phyloP scores from a whole-genome alignment of 495 filamentous ascomycete genomes.

The Hypoxylon fragiforme region DNA sequence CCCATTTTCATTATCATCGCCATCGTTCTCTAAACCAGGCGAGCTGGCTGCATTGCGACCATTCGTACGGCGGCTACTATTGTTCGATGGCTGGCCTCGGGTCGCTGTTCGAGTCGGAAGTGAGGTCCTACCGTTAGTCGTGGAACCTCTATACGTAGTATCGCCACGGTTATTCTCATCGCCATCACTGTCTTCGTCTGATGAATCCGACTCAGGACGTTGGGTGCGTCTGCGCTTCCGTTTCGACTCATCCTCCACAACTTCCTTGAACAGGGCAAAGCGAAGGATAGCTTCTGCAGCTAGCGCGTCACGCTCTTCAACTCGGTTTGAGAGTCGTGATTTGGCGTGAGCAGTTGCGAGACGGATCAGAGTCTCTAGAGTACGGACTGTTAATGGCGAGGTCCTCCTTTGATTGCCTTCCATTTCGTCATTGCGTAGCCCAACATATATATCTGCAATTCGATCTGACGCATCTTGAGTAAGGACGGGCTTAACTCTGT shows the following conservation, averaged over 20 bases:
- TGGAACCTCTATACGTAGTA: conserved; percentile 30
- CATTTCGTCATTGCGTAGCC: conserved; percentile 93
- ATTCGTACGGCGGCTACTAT: conserved; percentile 33
- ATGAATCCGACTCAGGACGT: conserved; percentile 41
- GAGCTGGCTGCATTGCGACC: conserved; percentile 29
- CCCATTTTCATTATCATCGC: conserved; percentile 35
- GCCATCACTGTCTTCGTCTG: conserved; percentile 43
- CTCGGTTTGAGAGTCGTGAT: conserved; percentile 84
- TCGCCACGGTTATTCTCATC: conserved; percentile 41
- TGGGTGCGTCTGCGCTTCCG: conserved; percentile 67
- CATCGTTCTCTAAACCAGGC: conserved; percentile 29
- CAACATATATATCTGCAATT: conserved; percentile 90
- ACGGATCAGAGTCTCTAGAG: conserved; percentile 95
- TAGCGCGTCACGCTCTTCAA: conserved; percentile 87
- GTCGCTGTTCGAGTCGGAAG: conserved; percentile 34
- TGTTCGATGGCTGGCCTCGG: conserved; percentile 34
- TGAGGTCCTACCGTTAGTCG: conserved; percentile 25
- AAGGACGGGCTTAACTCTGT: conserved; percentile 83
- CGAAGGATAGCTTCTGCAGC: conserved; percentile 88
- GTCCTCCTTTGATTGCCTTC: conserved; percentile 92
- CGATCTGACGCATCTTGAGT: conserved; percentile 93
- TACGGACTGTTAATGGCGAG: conserved; percentile 94
- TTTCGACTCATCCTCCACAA: conserved; percentile 82
- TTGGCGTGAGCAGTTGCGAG: conserved; percentile 96
- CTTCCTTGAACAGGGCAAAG: conserved; percentile 98